phyloP scores from a whole-genome alignment of 164 flowering plant species.

The Brasenia schreberi region DNA sequence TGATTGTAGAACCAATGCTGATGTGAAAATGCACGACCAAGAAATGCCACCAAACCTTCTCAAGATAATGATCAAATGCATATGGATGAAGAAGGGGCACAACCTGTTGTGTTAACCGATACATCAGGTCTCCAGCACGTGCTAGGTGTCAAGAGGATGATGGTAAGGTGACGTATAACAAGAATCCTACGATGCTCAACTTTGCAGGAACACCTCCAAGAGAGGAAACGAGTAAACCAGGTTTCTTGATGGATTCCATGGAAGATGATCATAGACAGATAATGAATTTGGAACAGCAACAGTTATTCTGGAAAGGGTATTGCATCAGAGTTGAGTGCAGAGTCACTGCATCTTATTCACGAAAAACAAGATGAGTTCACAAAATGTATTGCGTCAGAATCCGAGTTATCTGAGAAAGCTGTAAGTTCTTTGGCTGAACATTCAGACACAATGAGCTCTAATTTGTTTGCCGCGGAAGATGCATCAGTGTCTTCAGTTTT shows the following conservation, averaged over 20 bases:
- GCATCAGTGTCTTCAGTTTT: neutral
- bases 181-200: neutral
- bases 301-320: neutral
- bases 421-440: neutral
- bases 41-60: neutral
- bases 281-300: neutral
- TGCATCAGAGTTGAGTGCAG: too few species aligned
- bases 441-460: neutral
- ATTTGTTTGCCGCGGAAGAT: neutral
- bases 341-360: neutral
- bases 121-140: neutral
- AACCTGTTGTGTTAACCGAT: neutral
- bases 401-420: neutral
- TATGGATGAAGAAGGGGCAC: neutral
- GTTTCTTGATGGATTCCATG: slow-evolving; percentile 3
- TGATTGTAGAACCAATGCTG: too few species aligned
- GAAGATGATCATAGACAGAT: neutral
- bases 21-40: neutral
- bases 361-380: neutral
- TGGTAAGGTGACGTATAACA: neutral
- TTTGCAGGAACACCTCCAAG: neutral
- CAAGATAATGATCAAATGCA: too few species aligned
- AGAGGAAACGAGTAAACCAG: slow-evolving; percentile 6
- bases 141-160: neutral
- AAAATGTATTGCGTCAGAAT: neutral